Conservation (phyloP, 2,329 filamentous ascomycete species). For the Verticillium nonalfalfae region DNA sequence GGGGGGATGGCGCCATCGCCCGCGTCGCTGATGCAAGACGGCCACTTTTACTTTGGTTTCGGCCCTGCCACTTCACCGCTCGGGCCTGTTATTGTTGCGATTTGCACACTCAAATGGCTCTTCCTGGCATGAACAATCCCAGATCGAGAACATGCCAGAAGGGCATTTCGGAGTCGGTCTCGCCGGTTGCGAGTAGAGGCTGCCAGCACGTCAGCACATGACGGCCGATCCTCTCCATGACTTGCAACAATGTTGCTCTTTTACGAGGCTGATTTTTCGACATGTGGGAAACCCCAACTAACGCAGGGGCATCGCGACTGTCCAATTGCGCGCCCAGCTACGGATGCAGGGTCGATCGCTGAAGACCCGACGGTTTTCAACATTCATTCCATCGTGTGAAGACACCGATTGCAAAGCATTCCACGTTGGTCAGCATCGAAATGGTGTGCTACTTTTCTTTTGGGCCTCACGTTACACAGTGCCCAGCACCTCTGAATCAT, state of each 20-base stretch:
- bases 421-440: neutral
- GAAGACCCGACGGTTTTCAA: neutral
- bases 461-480: neutral
- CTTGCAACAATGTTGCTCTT: neutral
- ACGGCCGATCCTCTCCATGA: neutral
- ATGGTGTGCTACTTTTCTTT: too few relatives aligned
- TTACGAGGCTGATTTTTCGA: neutral
- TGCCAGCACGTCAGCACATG: neutral
- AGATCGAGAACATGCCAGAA: neutral
- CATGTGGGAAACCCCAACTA: neutral
- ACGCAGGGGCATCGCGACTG: neutral
- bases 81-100: neutral
- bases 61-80: neutral
- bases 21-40: conserved; percentile 17
- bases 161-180: conserved; percentile 6
- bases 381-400: neutral
- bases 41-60: neutral
- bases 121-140: neutral
- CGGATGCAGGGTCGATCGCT: neutral
- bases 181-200: conserved; percentile 6
- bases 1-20: conserved; percentile 20
- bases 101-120: neutral
- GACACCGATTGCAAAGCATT: neutral
- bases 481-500: conserved; percentile 16
- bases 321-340: neutral